Conservation (phyloP, 345 rosid species). For the Gossypium thurberi region DNA sequence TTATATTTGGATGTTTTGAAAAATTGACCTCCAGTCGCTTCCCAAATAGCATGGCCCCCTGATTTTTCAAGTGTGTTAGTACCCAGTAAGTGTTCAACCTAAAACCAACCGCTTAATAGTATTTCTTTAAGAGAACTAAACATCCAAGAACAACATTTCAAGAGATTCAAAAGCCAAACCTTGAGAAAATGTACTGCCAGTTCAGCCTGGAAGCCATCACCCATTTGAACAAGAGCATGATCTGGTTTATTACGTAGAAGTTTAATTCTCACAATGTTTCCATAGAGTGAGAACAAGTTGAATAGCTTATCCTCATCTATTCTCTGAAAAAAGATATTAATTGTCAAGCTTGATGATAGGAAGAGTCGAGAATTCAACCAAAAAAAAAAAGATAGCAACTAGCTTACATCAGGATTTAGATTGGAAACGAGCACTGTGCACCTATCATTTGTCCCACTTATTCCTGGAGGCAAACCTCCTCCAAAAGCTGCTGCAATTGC, state of each 20-base stretch:
- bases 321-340: conserved; percentile 38
- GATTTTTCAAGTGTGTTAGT: conserved; percentile 4
- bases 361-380: neutral
- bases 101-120: neutral
- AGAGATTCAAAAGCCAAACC: conserved; percentile 36
- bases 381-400: neutral
- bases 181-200: conserved; percentile 92
- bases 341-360: conserved; percentile 9
- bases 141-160: conserved; percentile 6
- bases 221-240: conserved; percentile 98
- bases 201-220: conserved; percentile 96
- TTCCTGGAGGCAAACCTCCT: conserved; percentile 93
- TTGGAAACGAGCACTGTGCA: conserved; percentile 86
- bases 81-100: neutral
- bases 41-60: conserved; percentile 95
- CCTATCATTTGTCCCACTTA: conserved; percentile 91
- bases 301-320: conserved; percentile 93
- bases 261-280: conserved; percentile 89
- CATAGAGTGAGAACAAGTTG: conserved; percentile 89
- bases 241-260: conserved; percentile 94
- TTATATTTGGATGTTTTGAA: conserved; percentile 83
- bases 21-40: conserved; percentile 89
- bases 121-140: neutral
- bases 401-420: conserved; percentile 81
- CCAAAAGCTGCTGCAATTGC: conserved; percentile 97